Conservation (phyloP, 106 monocot genomes). For the Allium fistulosum region DNA sequence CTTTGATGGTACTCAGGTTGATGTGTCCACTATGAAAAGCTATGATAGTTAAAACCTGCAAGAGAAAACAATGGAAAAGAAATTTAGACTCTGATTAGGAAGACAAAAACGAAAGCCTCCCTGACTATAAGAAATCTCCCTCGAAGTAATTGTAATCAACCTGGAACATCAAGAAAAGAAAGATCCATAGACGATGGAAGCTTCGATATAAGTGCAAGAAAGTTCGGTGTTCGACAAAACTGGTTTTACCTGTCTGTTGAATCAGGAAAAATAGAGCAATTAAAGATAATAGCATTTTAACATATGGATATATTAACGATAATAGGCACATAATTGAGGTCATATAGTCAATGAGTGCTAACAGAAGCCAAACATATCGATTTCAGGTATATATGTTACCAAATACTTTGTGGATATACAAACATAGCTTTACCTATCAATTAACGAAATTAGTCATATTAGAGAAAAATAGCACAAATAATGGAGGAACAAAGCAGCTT, state of each 20-base stretch:
- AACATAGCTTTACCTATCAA: no score
- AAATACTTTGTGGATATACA: no score
- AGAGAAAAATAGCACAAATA: no score
- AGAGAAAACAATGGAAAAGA: slow-evolving; percentile 5
- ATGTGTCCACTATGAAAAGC: slow-evolving; percentile 71
- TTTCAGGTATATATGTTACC: no score
- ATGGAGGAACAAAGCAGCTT: no score
- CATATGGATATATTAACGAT: neutral
- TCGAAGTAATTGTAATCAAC: slow-evolving; percentile 17
- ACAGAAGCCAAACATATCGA: neutral
- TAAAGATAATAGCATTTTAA: neutral
- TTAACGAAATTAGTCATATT: no score
- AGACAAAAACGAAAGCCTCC: neutral
- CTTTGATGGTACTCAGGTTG: slow-evolving; percentile 76
- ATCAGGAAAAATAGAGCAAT: neutral
- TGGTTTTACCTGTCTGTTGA: slow-evolving; percentile 78
- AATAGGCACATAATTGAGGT: neutral
- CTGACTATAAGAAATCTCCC: neutral
- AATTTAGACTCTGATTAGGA: neutral
- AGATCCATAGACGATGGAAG: slow-evolving; percentile 97
- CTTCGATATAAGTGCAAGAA: slow-evolving; percentile 92
- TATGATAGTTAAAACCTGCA: slow-evolving; percentile 71
- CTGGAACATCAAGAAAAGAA: slow-evolving; percentile 95
- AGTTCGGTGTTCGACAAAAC: slow-evolving; percentile 97
- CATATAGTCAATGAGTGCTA: neutral